A percentile compares a stretch with the other conserved stretches of the same genome.
Conservation (phyloP, 176 grass and related monocot species). For the Musa acuminata region DNA sequence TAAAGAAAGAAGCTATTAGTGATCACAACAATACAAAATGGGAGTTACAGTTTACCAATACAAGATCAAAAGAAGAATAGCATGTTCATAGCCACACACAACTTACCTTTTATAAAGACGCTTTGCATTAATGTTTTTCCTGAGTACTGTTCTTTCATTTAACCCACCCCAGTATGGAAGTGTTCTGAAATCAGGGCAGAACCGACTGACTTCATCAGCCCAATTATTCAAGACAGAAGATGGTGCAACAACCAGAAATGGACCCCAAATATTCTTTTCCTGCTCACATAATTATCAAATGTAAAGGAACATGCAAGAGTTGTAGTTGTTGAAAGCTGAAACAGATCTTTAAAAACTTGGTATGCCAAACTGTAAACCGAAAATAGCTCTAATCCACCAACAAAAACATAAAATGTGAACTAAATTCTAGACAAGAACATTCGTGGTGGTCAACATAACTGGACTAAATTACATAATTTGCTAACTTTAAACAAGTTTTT, state of each 20-base stretch:
- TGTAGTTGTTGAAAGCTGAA: background rate
- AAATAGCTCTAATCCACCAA: background rate
- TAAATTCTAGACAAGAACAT: background rate
- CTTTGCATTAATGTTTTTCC: slow-evolving; percentile 95
- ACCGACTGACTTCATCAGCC: slow-evolving; percentile 90
- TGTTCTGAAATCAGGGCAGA: slow-evolving; percentile 97
- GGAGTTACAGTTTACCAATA: background rate
- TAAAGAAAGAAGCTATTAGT: slow-evolving; percentile 18
- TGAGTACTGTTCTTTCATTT: slow-evolving; percentile 64
- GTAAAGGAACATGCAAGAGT: background rate
- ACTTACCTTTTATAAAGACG: slow-evolving; percentile 82
- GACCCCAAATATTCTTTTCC: slow-evolving; percentile 99
- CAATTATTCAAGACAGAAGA: slow-evolving; percentile 99
- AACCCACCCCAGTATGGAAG: slow-evolving; percentile 89
- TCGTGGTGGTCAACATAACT: background rate
- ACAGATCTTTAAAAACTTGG: background rate
- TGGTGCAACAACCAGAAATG: slow-evolving; percentile 97
- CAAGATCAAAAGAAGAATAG: background rate
- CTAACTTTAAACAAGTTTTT: too few species aligned
- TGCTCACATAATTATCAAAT: slow-evolving; percentile 20
- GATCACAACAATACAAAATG: slow-evolving; percentile 25
- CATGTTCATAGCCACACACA: background rate
- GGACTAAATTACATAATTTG: too few species aligned
- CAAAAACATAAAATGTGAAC: background rate
- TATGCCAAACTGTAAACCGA: background rate